Conservation (phyloP, 2,329 filamentous ascomycete species). For the Neofusicoccum umdonicola region DNA sequence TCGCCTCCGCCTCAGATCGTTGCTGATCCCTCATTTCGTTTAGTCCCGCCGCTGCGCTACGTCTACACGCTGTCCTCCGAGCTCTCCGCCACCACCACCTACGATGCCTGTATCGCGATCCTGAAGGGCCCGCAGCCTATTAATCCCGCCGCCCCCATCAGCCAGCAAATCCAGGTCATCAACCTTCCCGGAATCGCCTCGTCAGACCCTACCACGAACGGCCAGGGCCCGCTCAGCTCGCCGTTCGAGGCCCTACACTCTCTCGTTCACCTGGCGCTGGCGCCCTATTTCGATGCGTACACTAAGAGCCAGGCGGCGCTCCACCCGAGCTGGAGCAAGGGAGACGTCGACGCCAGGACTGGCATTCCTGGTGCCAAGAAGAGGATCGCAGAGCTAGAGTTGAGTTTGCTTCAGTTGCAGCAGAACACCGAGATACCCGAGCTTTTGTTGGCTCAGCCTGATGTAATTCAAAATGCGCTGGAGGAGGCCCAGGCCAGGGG, state of each 20-base stretch:
- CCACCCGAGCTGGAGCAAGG: conserved; percentile 61
- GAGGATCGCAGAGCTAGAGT: conserved; percentile 89
- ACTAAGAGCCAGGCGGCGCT: conserved; percentile 61
- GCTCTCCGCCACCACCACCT: conserved; percentile 75
- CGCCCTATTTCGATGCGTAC: conserved; percentile 96
- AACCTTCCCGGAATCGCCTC: conserved; percentile 82
- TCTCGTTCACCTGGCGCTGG: conserved; percentile 84
- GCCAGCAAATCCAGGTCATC: conserved; percentile 86
- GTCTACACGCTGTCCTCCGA: conserved; percentile 79
- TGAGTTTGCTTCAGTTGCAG: conserved; percentile 86
- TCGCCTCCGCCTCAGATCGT: conserved; percentile 41
- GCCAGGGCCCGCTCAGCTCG: conserved; percentile 71
- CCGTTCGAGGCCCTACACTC: conserved; percentile 93
- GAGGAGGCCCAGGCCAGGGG: conserved; percentile 70
- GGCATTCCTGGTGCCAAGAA: conserved; percentile 97
- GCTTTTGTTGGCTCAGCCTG: conserved; percentile 81
- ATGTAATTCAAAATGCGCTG: conserved; percentile 80
- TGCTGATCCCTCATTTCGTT: conserved; percentile 21
- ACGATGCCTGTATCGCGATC: conserved; percentile 80
- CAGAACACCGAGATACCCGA: conserved; percentile 98
- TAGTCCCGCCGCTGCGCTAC: conserved; percentile 46
- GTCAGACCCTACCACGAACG: conserved; percentile 62
- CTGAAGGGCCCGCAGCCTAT: conserved; percentile 88
- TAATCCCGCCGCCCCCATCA: conserved; percentile 76
- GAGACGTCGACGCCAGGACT: conserved; percentile 86